Conservation (phyloP, 2,329 filamentous ascomycete genomes). For the Cladosporium sp. region DNA sequence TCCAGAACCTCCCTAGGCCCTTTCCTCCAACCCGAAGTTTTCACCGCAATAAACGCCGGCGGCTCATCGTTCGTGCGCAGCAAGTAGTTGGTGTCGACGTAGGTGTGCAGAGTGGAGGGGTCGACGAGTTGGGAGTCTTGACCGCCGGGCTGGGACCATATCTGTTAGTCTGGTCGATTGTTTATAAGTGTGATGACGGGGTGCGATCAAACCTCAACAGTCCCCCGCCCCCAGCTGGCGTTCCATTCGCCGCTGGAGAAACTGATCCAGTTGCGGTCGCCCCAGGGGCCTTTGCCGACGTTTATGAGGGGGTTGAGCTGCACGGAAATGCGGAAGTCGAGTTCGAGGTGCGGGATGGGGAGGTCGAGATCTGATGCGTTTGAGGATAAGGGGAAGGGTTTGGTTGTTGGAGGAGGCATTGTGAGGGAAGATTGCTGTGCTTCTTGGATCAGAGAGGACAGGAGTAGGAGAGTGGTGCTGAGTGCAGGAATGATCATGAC, state of each 20-base stretch:
- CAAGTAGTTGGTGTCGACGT: constrained; percentile 17
- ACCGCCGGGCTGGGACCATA: constrained; percentile 15
- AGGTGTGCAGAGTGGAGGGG: constrained; percentile 15
- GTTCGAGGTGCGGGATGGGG: constrained; percentile 44
- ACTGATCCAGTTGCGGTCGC: constrained; percentile 49
- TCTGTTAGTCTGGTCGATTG: background rate
- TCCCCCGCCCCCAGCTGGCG: constrained; percentile 49
- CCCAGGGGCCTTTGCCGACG: constrained; percentile 45
- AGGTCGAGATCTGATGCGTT: constrained; percentile 20
- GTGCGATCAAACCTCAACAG: constrained; percentile 19
- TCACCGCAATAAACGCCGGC: constrained; percentile 19
- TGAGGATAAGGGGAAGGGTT: background rate
- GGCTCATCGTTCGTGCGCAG: constrained; percentile 16
- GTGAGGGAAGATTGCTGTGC: background rate
- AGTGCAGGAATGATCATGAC: too few species aligned
- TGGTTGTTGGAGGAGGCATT: background rate
- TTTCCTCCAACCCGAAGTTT: constrained; percentile 19
- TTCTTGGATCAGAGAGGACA: too few species aligned
- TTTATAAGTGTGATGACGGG: background rate
- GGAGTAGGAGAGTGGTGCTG: too few species aligned
- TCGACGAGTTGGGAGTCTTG: constrained; percentile 20
- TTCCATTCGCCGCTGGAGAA: constrained; percentile 50
- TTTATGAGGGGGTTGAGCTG: constrained; percentile 49
- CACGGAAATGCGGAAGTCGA: constrained; percentile 52
- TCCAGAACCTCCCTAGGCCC: constrained; percentile 17